Conservation (phyloP, 306 rosid genomes). For the Clitoria ternatea region DNA sequence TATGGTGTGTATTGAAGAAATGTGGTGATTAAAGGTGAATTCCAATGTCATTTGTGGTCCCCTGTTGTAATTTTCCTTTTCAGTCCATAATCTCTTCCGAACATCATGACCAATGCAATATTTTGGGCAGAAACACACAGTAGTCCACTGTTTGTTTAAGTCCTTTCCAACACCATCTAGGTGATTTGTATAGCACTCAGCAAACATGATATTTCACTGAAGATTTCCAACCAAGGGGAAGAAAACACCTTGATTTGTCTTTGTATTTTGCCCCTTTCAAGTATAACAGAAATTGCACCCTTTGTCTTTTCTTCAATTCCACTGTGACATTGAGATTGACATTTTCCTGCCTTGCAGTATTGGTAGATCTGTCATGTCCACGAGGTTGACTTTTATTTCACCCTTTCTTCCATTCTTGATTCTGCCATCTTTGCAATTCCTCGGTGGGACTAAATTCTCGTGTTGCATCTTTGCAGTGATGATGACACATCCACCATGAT, state of each 20-base stretch:
- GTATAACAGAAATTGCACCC: not conserved
- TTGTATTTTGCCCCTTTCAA: slow-evolving; percentile 4
- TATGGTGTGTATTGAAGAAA: not conserved
- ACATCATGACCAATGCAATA: not conserved
- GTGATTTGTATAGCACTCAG: not conserved
- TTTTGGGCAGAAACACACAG: not conserved
- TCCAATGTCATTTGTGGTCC: not conserved
- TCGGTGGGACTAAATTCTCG: slow-evolving; percentile 25
- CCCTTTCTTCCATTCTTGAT: slow-evolving; percentile 17
- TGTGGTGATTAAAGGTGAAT: not conserved
- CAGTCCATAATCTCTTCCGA: not conserved
- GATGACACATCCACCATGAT: slow-evolving; percentile 37
- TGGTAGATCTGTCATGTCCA: slow-evolving; percentile 36
- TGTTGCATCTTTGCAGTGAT: slow-evolving; percentile 52
- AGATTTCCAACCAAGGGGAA: not conserved
- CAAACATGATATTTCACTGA: not conserved
- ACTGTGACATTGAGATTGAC: slow-evolving; percentile 36
- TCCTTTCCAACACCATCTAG: not conserved
- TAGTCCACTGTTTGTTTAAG: slow-evolving; percentile 9
- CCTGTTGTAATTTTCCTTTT: not conserved
- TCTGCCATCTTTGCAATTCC: slow-evolving; percentile 36
- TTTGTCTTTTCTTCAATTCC: slow-evolving; percentile 23
- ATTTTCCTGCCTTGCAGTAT: slow-evolving; percentile 46
- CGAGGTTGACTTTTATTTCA: slow-evolving; percentile 37
- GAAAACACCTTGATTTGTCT: not conserved